Evolutionary conservation across 2,329 filamentous ascomycete species (phyloP), one percentile per base, ranked within the genome.

Genomic region (Geoglossum cookeanum): DNA sequence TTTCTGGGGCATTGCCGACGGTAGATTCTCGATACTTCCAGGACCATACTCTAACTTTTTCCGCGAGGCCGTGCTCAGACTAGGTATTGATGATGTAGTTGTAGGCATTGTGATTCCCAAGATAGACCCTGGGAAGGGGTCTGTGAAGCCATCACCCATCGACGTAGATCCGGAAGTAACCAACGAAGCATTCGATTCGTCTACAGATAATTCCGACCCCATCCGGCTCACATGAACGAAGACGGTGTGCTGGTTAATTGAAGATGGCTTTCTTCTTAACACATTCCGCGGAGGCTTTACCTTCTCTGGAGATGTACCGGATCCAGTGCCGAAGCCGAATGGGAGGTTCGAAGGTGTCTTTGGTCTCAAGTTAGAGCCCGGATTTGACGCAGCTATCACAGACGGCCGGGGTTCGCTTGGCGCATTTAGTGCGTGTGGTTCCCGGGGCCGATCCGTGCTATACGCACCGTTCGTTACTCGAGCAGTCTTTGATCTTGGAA

Each of bases 81-180:
- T 44, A 44, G 44, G 44, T 51, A 42, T 45, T 22, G 13, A 22
- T 5, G 55, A 55, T 22, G 29, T 15, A 22, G 56, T 8, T 3
- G 56, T 56, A 37, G 68, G 69, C 55, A 72, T 60, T 17, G 69
- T 67, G 13, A 73, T 71, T 9, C 70, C 71, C 33, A 73, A 61
- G 5, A 72, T 68, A n/a, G 70, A 70, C 58, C 70, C 70, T 1
- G 69, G 65, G 60, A 69, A 71, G 4, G 66, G 69, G 47, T 72
- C 70, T 55, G 65, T 67, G 58, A 68, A 70, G 3, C 62, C 66
- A 42, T 63, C 64, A 33, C 65, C 64, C 39, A 63, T 55, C 22
- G 56, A 51, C 17, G 27, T n/a, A 32, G 47, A 45, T 17, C 35
- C 49, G 4, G 56, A n/a, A 17, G 37, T 54, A 8, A 52, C 35